Percentiles rank a stretch among this genome's conserved stretches.
Evolutionary conservation across 2,329 filamentous ascomycete genomes (phyloP).

Genomic region (Aspergillus pseudoterreus): DNA sequence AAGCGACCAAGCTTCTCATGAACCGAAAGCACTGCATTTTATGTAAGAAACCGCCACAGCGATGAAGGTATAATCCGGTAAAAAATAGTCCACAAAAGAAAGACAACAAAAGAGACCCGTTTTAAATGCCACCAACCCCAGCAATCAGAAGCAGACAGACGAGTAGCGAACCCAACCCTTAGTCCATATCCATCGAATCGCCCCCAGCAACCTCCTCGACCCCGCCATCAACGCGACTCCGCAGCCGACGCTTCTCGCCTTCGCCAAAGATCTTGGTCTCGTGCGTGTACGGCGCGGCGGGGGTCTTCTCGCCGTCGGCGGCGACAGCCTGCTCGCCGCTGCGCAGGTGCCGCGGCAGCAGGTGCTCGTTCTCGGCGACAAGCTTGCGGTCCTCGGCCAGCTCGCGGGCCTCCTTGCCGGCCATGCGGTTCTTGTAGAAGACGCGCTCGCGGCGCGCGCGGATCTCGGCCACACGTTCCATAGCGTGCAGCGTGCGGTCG

Average conservation of each 20-base stretch:
- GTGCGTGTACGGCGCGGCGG: neutral
- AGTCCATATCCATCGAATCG: conserved; percentile 6
- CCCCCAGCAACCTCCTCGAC: conserved; percentile 3
- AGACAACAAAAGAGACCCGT: neutral
- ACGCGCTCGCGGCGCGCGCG: conserved; percentile 76
- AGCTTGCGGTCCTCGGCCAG: conserved; percentile 78
- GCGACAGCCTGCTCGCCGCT: conserved; percentile 49
- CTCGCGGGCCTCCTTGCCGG: conserved; percentile 69
- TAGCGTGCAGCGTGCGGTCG: conserved; percentile 81
- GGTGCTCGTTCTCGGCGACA: conserved; percentile 86
- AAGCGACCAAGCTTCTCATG: no score
- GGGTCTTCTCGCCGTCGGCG: neutral
- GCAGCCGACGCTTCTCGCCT: conserved; percentile 1
- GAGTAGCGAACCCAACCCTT: neutral
- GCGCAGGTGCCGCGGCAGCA: conserved; percentile 70
- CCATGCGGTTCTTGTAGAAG: conserved; percentile 93
- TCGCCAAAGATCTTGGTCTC: conserved; percentile 2
- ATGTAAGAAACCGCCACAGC: conserved; percentile 1
- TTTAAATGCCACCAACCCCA: neutral
- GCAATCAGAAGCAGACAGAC: neutral
- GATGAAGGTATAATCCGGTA: neutral
- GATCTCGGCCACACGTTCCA: conserved; percentile 87
- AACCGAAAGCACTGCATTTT: neutral
- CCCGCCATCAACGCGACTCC: conserved; percentile 3
- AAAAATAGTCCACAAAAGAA: neutral